phyloP scores from a whole-genome alignment of 2,329 filamentous ascomycete species.

The Cordyceps sp. region DNA sequence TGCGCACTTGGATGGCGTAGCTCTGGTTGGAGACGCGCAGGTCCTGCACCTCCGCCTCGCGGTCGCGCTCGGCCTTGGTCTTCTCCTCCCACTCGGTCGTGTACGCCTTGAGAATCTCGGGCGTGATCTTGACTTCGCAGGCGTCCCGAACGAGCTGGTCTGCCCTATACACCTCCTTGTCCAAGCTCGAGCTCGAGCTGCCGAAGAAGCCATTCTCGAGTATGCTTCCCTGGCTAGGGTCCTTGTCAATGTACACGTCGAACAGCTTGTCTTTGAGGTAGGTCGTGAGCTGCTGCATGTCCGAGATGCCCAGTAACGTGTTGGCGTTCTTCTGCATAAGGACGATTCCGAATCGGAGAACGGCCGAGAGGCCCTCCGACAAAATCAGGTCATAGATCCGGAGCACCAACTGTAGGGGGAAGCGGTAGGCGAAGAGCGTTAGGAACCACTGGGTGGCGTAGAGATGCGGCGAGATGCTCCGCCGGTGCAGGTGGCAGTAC shows the following conservation, averaged over 20 bases:
- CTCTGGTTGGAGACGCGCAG: constrained; percentile 50
- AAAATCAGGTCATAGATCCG: constrained; percentile 93
- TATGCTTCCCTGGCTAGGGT: constrained; percentile 81
- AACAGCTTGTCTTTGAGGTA: constrained; percentile 92
- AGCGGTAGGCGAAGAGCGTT: constrained; percentile 95
- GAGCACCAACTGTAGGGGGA: constrained; percentile 87
- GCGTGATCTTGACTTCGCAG: constrained; percentile 70
- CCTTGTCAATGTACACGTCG: constrained; percentile 90
- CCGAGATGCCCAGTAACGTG: constrained; percentile 64
- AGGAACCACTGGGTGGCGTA: constrained; percentile 99
- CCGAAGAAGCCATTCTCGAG: constrained; percentile 97
- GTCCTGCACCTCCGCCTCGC: constrained; percentile 64
- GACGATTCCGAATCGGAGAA: constrained; percentile 85
- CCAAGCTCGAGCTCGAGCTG: constrained; percentile 69
- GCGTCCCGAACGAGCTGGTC: constrained; percentile 89
- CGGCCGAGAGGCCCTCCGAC: constrained; percentile 81
- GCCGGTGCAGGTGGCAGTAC: constrained; percentile 82
- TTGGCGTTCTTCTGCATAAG: constrained; percentile 89
- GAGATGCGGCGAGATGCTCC: constrained; percentile 74
- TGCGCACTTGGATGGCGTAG: constrained; percentile 61
- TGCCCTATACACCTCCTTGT: constrained; percentile 91
- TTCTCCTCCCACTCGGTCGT: constrained; percentile 86
- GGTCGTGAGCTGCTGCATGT: constrained; percentile 76
- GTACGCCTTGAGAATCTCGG: constrained; percentile 68
- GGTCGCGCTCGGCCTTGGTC: constrained; percentile 62